phyloP scores from a whole-genome alignment of 2,329 filamentous ascomycete species.

The Fusarium sp. region DNA sequence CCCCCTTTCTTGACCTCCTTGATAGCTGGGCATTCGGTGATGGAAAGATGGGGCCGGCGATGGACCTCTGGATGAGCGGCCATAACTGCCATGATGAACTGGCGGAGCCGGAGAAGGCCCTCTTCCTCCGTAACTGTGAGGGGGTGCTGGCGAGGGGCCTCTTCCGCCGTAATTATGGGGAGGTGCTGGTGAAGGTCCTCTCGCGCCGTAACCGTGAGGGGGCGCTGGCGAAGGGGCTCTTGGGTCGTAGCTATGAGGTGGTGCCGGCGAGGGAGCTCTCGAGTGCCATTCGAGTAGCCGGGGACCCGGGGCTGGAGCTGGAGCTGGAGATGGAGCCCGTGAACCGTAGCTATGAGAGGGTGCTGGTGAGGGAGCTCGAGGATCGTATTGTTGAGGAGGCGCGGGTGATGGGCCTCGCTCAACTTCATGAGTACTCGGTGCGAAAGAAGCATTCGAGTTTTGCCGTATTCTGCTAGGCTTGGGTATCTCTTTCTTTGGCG shows the following conservation, averaged over 20 bases:
- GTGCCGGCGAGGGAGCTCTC: conserved; percentile 39
- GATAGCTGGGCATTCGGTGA: conserved; percentile 38
- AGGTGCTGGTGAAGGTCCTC: conserved; percentile 34
- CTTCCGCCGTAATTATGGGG: conserved; percentile 40
- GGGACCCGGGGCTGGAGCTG: conserved; percentile 34
- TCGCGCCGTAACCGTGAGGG: conserved; percentile 29
- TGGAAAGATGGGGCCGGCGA: conserved; percentile 51
- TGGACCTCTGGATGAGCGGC: conserved; percentile 49
- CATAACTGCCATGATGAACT: conserved; percentile 44
- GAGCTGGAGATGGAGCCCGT: conserved; percentile 44
- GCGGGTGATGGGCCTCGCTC: conserved; percentile 42
- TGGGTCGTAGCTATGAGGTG: conserved; percentile 39
- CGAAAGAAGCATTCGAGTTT: conserved; percentile 53
- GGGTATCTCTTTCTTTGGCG: conserved; percentile 45
- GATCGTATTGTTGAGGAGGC: conserved; percentile 32
- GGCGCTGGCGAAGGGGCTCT: conserved; percentile 44
- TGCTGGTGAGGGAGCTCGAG: conserved; percentile 45
- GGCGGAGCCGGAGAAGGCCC: conserved; percentile 43
- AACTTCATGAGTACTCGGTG: conserved; percentile 36
- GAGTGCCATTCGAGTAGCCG: conserved; percentile 37
- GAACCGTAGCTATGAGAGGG: conserved; percentile 46
- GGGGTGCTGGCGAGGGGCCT: conserved; percentile 42
- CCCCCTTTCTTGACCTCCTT: conserved; percentile 48
- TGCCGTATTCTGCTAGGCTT: conserved; percentile 49
- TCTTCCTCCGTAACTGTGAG: conserved; percentile 48